Conservation (phyloP, 768 basidiomycete genomes). For the Strobilomyces confusus region DNA sequence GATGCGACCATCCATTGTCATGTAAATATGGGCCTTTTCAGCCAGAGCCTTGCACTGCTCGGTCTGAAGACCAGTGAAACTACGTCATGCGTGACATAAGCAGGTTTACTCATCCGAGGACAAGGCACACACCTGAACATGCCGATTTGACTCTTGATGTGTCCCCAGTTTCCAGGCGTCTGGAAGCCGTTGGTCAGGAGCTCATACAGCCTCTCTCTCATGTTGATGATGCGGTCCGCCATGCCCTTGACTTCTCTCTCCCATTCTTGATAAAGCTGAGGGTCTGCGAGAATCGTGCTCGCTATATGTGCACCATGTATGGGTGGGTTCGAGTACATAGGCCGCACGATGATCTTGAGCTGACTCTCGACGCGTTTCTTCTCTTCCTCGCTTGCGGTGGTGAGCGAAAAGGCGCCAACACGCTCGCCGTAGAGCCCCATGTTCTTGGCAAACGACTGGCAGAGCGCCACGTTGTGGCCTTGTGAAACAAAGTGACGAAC, state of each 20-base stretch:
- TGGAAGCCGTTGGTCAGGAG: conserved; percentile 70
- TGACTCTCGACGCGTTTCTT: conserved; percentile 89
- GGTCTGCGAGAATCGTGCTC: conserved; percentile 72
- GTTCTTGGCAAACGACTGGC: conserved; percentile 98
- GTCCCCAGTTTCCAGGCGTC: conserved; percentile 93
- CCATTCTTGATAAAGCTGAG: conserved; percentile 81
- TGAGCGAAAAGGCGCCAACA: conserved; percentile 92
- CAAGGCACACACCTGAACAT: conserved; percentile 80
- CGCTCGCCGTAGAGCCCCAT: conserved; percentile 99
- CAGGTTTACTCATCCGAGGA: background rate
- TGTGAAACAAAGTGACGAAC: conserved; percentile 89
- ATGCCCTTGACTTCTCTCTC: conserved; percentile 90
- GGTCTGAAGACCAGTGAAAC: conserved; percentile 82
- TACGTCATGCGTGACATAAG: conserved; percentile 25
- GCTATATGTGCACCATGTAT: conserved; percentile 86
- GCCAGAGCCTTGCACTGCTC: conserved; percentile 80
- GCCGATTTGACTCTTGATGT: conserved; percentile 94
- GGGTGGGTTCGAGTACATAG: conserved; percentile 98
- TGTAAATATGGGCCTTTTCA: conserved; percentile 86
- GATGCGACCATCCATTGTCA: conserved; percentile 92
- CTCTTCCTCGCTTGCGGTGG: conserved; percentile 63
- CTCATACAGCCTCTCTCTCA: conserved; percentile 82
- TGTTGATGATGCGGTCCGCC: conserved; percentile 92
- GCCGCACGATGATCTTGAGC: conserved; percentile 91
- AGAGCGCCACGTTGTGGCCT: conserved; percentile 86